Conservation (phyloP, 2,329 filamentous ascomycete genomes). For the Cladophialophora chaetospira region DNA sequence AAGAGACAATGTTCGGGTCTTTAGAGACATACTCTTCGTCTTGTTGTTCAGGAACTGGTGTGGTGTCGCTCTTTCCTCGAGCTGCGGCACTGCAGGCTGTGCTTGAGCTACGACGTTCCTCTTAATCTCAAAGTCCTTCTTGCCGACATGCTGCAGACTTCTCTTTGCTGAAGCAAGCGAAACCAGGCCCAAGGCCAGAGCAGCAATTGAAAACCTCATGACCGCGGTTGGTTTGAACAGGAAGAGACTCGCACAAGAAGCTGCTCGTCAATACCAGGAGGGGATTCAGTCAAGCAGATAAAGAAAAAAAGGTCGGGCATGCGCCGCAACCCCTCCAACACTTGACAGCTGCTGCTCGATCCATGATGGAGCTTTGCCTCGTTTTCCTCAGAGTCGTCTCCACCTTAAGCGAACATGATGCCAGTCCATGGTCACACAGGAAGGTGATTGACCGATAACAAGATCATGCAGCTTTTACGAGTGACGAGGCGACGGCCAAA, state of each 20-base stretch:
- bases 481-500: slow-evolving; percentile 6
- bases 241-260: background rate
- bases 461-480: slow-evolving; percentile 7
- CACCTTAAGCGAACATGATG: slow-evolving; percentile 3
- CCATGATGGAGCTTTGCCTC: slow-evolving; percentile 9
- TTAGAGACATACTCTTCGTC: slow-evolving; percentile 24
- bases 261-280: background rate
- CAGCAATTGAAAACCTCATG: slow-evolving; percentile 29
- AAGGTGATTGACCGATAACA: slow-evolving; percentile 19
- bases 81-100: slow-evolving; percentile 8
- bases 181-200: slow-evolving; percentile 22
- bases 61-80: slow-evolving; percentile 18
- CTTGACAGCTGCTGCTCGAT: background rate
- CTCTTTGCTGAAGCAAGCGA: slow-evolving; percentile 23
- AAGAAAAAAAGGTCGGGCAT: background rate
- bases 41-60: slow-evolving; percentile 27
- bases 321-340: background rate
- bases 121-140: slow-evolving; percentile 25
- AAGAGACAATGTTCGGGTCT: no score
- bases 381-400: background rate
- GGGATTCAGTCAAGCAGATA: background rate
- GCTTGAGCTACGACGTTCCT: slow-evolving; percentile 15
- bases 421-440: background rate
- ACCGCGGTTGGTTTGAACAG: background rate
- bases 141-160: slow-evolving; percentile 32